A percentile compares a stretch with the other conserved stretches of the same genome.
Evolutionary conservation across 1,284 basidiomycete species (phyloP).

Genomic region (Amylostereum areolatum): DNA sequence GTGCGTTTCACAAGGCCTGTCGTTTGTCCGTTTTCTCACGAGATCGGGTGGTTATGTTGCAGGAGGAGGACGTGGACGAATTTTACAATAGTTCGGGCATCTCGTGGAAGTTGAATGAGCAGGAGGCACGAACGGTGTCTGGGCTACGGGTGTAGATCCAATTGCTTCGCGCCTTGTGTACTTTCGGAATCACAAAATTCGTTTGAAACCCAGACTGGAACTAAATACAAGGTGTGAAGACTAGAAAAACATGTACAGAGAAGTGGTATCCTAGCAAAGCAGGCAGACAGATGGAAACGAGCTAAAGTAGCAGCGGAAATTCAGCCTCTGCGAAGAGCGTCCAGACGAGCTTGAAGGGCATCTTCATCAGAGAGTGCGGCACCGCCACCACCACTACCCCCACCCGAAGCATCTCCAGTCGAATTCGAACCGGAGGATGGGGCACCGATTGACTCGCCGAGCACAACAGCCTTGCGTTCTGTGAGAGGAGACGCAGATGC

Average conservation of each 20-base stretch:
- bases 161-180: not conserved
- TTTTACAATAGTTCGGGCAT: constrained; percentile 93
- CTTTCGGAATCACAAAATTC: not conserved
- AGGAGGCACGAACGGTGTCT: constrained; percentile 72
- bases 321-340: constrained; percentile 69
- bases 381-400: constrained; percentile 37
- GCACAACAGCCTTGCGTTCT: constrained; percentile 73
- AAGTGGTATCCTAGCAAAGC: not conserved
- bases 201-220: too few species aligned
- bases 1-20: constrained; percentile 37
- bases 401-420: constrained; percentile 25
- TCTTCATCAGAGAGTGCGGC: constrained; percentile 70
- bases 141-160: constrained; percentile 47
- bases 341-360: constrained; percentile 81
- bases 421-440: constrained; percentile 21
- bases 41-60: constrained; percentile 3
- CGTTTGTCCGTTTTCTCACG: constrained; percentile 4
- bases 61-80: constrained; percentile 90
- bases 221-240: not conserved
- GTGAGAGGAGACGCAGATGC: constrained; percentile 57
- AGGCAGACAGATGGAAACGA: constrained; percentile 1
- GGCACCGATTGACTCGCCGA: constrained; percentile 58
- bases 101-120: constrained; percentile 75
- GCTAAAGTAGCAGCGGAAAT: not conserved
- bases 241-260: not conserved